Percentiles rank a stretch among this genome's conserved stretches.
Evolutionary conservation across 108 stramenopile species (phyloP).

Genomic region (Conticribra weissflogii): DNA sequence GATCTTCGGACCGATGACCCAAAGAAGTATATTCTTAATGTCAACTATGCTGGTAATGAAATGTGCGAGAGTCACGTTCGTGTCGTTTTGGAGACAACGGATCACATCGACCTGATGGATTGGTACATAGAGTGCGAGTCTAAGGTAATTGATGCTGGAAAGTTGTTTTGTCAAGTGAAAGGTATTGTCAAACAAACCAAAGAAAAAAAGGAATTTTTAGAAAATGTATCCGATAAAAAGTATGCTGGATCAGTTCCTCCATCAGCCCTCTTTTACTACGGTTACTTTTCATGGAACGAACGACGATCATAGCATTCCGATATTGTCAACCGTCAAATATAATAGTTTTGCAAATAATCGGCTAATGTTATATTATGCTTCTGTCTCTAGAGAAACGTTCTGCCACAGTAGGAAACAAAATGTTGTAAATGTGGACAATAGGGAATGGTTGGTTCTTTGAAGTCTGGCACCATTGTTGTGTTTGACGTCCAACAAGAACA

Average conservation of each 20-base stretch:
- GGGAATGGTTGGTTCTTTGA: too few relatives aligned
- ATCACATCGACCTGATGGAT: slow-evolving; percentile 19
- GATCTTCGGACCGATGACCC: slow-evolving; percentile 2
- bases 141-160: slow-evolving; percentile 2
- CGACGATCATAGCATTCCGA: too few relatives aligned
- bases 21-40: slow-evolving; percentile 70
- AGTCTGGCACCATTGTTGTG: too few relatives aligned
- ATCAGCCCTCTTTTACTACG: slow-evolving; percentile 46
- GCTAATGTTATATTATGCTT: too few relatives aligned
- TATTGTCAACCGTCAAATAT: too few relatives aligned
- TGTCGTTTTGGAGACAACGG: slow-evolving; percentile 45
- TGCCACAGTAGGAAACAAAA: too few relatives aligned
- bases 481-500: too few relatives aligned
- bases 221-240: background rate
- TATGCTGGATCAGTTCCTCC: slow-evolving; percentile 14
- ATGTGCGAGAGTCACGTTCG: slow-evolving; percentile 81
- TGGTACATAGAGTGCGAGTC: slow-evolving; percentile 14
- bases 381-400: too few relatives aligned
- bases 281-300: slow-evolving; percentile 42
- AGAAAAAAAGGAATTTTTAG: background rate
- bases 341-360: too few relatives aligned
- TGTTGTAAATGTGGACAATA: too few relatives aligned
- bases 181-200: background rate
- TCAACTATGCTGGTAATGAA: slow-evolving; percentile 87
- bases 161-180: background rate